A percentile compares a stretch with the other conserved stretches of the same genome.
These are phyloP conservation scores for Phytophthora megakarya DNA, from an alignment of 352 stramenopile genomes.

Conservation along the genomic window DNA sequence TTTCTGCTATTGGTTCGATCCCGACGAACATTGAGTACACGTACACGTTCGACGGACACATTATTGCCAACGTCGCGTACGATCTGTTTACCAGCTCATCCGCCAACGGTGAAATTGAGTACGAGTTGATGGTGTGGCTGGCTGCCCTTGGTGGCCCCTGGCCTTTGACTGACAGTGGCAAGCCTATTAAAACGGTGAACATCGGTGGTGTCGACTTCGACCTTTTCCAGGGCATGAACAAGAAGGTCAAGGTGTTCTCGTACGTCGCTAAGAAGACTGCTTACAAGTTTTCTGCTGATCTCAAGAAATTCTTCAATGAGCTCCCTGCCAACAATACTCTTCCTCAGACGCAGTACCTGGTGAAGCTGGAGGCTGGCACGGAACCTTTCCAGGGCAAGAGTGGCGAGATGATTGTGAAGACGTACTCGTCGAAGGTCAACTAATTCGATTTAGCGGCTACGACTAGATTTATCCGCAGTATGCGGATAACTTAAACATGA, in stretches of 20 bases:
- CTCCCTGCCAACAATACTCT: slow-evolving; percentile 34
- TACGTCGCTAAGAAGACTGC: slow-evolving; percentile 36
- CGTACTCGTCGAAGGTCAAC: slow-evolving; percentile 29
- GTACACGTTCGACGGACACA: slow-evolving; percentile 41
- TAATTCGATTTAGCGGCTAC: slow-evolving; percentile 2
- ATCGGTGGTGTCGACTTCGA: slow-evolving; percentile 33
- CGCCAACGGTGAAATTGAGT: slow-evolving; percentile 31
- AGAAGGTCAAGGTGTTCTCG: slow-evolving; percentile 42
- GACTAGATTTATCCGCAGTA: too few relatives aligned
- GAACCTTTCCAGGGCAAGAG: slow-evolving; percentile 43
- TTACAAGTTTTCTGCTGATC: slow-evolving; percentile 30
- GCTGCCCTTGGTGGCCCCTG: slow-evolving; percentile 35
- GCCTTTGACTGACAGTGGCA: slow-evolving; percentile 33
- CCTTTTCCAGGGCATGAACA: slow-evolving; percentile 43
- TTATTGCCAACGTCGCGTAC: slow-evolving; percentile 49
- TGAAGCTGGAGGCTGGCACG: slow-evolving; percentile 35
- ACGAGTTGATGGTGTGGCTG: slow-evolving; percentile 53
- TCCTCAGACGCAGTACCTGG: slow-evolving; percentile 32
- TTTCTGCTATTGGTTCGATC: slow-evolving; percentile 41
- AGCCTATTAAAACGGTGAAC: slow-evolving; percentile 31
- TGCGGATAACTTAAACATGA: too few relatives aligned
- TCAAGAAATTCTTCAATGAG: slow-evolving; percentile 40
- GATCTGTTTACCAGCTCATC: slow-evolving; percentile 43
- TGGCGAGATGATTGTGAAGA: slow-evolving; percentile 31
- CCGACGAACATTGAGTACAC: slow-evolving; percentile 43